Evolutionary conservation across 495 filamentous ascomycete genomes (phyloP), one percentile per base, ranked within the genome.

Genomic region (Tuber melanosporum): DNA sequence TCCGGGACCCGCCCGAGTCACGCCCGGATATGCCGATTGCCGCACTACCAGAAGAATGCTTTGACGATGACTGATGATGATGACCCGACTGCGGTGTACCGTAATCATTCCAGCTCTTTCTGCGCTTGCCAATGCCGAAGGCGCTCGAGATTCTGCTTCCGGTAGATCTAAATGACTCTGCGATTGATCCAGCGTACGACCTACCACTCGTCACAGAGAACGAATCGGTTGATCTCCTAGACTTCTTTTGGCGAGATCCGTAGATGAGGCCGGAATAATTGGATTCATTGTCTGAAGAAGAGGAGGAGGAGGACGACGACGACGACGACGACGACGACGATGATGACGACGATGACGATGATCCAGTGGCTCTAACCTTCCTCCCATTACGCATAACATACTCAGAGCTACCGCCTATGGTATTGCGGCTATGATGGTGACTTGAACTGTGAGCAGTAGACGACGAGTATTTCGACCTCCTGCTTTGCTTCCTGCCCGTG

Each of bases 81-180:
- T 74, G 75, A 1, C 39, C 42, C 57, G 41, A n/a, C n/a, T 73
- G 73, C 9, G 81, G 75, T 2, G 77, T 82, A 12, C 80, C 80
- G 44, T 76, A 82, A 14, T 76, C 80, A 22, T 73, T 74, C 80
- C 74, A 82, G n/a, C 79, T 81, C 74, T 73, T 77, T 36, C 73
- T 70, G 5, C 75, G 75, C 41, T 73, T 80, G 15, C 73, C 77
- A 42, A 74, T 45, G 44, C 73, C 70, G 52, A 82, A 76, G 26
- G 46, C 74, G 19, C 74, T 32, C 14, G 70, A 75, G 32, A 78
- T 52, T 42, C 72, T 71, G 39, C 76, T 74, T n/a, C 77, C 47
- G 9, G 62, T 74, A n/a, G 77, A 80, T 42, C 44, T 70, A 15
- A 79, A n/a, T n/a, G 78, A 80, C 20, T 73, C 62, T 6, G 80